Percentiles rank a stretch among this genome's conserved stretches.
Evolutionary conservation across 805 yeast genomes (phyloP).

Genomic region (Teunomyces tritomae): DNA sequence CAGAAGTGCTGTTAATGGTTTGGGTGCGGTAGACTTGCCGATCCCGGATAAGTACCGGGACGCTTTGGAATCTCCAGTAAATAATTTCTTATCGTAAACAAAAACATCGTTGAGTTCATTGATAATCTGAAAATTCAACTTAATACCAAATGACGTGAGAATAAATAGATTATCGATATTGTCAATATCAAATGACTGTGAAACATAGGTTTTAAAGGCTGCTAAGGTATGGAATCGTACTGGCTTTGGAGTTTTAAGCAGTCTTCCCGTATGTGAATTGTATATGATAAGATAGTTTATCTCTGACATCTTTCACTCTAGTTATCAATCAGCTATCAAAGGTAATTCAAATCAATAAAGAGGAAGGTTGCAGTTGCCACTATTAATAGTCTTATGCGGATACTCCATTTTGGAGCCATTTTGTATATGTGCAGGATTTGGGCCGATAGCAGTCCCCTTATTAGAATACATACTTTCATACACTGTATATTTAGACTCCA

Average conservation of each 20-base stretch:
- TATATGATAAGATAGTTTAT: constrained; percentile 27
- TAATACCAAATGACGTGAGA: constrained; percentile 64
- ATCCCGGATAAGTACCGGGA: neutral
- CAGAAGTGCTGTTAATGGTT: neutral
- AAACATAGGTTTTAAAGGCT: constrained; percentile 29
- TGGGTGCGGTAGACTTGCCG: neutral
- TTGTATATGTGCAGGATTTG: neutral
- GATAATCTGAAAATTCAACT: constrained; percentile 51
- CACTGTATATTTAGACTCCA: too few species aligned
- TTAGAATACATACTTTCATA: too few species aligned
- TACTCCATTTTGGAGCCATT: neutral
- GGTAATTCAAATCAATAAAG: neutral
- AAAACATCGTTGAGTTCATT: constrained; percentile 55
- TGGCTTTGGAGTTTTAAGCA: constrained; percentile 37
- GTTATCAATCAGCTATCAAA: neutral
- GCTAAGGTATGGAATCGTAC: constrained; percentile 35
- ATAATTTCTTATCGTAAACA: constrained; percentile 61
- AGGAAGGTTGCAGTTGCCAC: constrained; percentile 2
- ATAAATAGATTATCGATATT: constrained; percentile 42
- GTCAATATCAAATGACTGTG: constrained; percentile 26
- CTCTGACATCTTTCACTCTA: constrained; percentile 11
- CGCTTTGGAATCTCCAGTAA: constrained; percentile 26
- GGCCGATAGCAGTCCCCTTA: too few species aligned
- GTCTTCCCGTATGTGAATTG: constrained; percentile 39
- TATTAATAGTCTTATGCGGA: neutral